These are phyloP conservation scores for Phyllosticta capitalensis DNA, from an alignment of 2,329 filamentous ascomycete species.

Conservation along the genomic window DNA sequence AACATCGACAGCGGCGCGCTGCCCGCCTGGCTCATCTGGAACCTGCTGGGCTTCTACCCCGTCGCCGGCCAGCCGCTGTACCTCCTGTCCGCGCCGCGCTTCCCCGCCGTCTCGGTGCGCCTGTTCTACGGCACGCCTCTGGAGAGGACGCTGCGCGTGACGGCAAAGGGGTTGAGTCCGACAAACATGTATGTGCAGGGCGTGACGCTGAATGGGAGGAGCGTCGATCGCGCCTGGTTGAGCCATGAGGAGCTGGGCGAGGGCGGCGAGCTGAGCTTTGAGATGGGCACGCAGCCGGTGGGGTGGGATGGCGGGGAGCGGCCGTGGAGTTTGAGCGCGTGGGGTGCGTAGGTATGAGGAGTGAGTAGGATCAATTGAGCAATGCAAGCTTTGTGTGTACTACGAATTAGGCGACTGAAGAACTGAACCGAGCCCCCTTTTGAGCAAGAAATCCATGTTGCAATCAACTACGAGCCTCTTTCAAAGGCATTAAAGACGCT, in stretches of 20 bases:
- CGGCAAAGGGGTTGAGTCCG: conserved; percentile 10
- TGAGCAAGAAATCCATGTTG: too few species aligned
- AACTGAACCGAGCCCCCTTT: too few species aligned
- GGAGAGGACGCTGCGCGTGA: conserved; percentile 11
- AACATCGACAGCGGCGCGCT: conserved; percentile 40
- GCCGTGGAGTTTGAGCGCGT: conserved; percentile 10
- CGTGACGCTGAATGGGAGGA: conserved; percentile 13
- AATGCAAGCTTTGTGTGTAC: too few species aligned
- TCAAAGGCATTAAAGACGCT: too few species aligned
- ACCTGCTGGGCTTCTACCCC: conserved; percentile 41
- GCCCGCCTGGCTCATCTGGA: conserved; percentile 43
- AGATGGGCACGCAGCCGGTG: conserved; percentile 10
- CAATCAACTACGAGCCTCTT: too few species aligned
- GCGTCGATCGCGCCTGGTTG: conserved; percentile 14
- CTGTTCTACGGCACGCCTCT: conserved; percentile 12
- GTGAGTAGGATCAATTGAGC: too few species aligned
- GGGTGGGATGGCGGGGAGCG: conserved; percentile 15
- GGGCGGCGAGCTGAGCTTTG: conserved; percentile 15
- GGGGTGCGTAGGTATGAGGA: too few species aligned
- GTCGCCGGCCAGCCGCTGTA: conserved; percentile 41
- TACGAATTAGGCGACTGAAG: too few species aligned
- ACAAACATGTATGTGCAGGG: conserved; percentile 13
- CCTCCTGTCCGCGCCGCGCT: conserved; percentile 38
- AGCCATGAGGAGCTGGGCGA: conserved; percentile 2
- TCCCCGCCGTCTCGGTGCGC: conserved; percentile 23